Conservation (phyloP, 805 yeast species). For the Lipomyces anomalus region DNA sequence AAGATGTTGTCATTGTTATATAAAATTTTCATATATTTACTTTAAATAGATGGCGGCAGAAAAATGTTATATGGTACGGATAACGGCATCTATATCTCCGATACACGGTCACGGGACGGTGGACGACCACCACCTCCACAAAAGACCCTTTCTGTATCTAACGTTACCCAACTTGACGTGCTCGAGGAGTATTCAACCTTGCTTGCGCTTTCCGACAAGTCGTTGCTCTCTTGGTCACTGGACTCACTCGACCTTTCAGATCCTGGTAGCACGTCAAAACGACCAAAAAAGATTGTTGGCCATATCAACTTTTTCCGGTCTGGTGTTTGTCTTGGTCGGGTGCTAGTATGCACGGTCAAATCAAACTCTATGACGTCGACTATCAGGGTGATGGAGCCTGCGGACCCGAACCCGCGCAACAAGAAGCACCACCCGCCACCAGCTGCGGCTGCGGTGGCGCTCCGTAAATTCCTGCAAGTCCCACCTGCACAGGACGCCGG, state of each 20-base stretch:
- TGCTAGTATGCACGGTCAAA: slow-evolving; percentile 84
- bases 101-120: slow-evolving; percentile 47
- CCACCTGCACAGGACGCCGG: slow-evolving; percentile 60
- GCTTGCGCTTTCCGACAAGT: slow-evolving; percentile 75
- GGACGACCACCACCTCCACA: slow-evolving; percentile 44
- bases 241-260: slow-evolving; percentile 48
- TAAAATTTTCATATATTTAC: neutral
- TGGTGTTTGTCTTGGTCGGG: slow-evolving; percentile 85
- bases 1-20: neutral
- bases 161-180: slow-evolving; percentile 84
- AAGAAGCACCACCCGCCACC: too few relatives aligned
- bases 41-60: slow-evolving; percentile 92
- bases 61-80: slow-evolving; percentile 88
- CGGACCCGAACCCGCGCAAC: slow-evolving; percentile 49
- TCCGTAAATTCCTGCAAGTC: slow-evolving; percentile 35
- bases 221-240: slow-evolving; percentile 68
- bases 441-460: too few relatives aligned
- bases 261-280: slow-evolving; percentile 43
- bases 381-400: slow-evolving; percentile 83
- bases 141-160: slow-evolving; percentile 64
- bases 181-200: slow-evolving; percentile 84
- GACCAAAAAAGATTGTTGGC: slow-evolving; percentile 73
- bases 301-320: slow-evolving; percentile 88
- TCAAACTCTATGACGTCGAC: slow-evolving; percentile 67
- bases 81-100: slow-evolving; percentile 80